Evolutionary conservation across 2,329 filamentous ascomycete genomes (phyloP).

Genomic region (Botrytis byssoidea): DNA sequence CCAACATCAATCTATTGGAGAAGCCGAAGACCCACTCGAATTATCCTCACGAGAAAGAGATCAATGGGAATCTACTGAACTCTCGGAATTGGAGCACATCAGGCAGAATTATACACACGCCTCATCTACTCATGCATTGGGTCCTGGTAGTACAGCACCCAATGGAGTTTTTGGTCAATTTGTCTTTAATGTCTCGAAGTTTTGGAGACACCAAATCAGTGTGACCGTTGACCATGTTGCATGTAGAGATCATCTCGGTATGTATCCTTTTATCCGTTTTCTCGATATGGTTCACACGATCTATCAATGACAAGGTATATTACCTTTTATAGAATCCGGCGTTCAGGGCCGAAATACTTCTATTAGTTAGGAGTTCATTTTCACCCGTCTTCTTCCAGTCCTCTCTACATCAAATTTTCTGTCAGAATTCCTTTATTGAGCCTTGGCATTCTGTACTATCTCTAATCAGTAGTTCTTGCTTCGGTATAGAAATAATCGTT

Average conservation of each 20-base stretch:
- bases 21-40: conserved; percentile 21
- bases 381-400: background rate
- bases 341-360: conserved; percentile 19
- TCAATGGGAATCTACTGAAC: conserved; percentile 34
- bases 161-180: conserved; percentile 27
- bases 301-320: conserved; percentile 2
- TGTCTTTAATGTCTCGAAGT: conserved; percentile 36
- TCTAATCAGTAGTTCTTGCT: conserved; percentile 2
- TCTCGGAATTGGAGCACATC: conserved; percentile 26
- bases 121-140: conserved; percentile 22
- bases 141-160: conserved; percentile 14
- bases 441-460: background rate
- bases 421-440: background rate
- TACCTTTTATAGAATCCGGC: conserved; percentile 22
- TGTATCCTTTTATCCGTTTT: conserved; percentile 30
- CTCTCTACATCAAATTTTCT: background rate
- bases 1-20: conserved; percentile 2
- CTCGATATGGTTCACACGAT: conserved; percentile 12
- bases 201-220: conserved; percentile 51
- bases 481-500: background rate
- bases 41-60: conserved; percentile 24
- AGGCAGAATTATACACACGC: conserved; percentile 33
- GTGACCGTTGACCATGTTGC: conserved; percentile 50
- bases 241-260: conserved; percentile 58
- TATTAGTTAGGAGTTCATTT: conserved; percentile 16